phyloP scores from a whole-genome alignment of 305 asterid species.

The Solanum hybrid region DNA sequence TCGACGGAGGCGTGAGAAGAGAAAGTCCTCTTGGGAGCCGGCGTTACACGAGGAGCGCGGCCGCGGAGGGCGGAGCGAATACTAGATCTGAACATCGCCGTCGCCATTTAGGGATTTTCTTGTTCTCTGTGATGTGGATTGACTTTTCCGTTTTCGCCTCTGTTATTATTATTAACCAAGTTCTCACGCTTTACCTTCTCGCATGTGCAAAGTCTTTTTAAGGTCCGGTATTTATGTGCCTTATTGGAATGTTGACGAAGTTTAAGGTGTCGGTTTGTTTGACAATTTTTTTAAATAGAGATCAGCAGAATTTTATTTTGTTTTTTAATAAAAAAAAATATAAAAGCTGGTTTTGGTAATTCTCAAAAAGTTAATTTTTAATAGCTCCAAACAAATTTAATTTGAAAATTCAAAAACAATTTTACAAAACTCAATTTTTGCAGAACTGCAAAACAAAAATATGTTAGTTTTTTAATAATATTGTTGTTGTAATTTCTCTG shows the following conservation, averaged over 20 bases:
- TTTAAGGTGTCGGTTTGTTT: background rate
- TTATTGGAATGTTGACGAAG: background rate
- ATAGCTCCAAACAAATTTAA: background rate
- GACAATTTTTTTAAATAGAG: background rate
- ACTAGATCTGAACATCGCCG: slow-evolving; percentile 62
- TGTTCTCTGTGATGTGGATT: background rate
- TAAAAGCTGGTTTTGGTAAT: background rate
- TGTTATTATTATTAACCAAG: background rate
- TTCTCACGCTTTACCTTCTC: background rate
- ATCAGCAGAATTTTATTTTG: background rate
- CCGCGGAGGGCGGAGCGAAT: slow-evolving; percentile 58
- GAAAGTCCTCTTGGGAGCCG: slow-evolving; percentile 40
- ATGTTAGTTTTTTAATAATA: background rate
- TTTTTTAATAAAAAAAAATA: background rate
- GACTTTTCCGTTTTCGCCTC: background rate
- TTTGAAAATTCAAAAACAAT: background rate
- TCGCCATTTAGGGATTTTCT: slow-evolving; percentile 34
- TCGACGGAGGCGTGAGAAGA: slow-evolving; percentile 40
- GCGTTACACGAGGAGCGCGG: slow-evolving; percentile 29
- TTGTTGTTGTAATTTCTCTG: background rate
- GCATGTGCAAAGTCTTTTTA: background rate
- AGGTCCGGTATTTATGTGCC: background rate
- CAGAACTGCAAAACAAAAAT: background rate
- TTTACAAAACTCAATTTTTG: background rate
- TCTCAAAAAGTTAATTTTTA: background rate